Percentiles rank a stretch among this genome's conserved stretches.
These are phyloP conservation scores for Calonectria montana DNA, from an alignment of 2,329 filamentous ascomycete species.

Conservation along the genomic window DNA sequence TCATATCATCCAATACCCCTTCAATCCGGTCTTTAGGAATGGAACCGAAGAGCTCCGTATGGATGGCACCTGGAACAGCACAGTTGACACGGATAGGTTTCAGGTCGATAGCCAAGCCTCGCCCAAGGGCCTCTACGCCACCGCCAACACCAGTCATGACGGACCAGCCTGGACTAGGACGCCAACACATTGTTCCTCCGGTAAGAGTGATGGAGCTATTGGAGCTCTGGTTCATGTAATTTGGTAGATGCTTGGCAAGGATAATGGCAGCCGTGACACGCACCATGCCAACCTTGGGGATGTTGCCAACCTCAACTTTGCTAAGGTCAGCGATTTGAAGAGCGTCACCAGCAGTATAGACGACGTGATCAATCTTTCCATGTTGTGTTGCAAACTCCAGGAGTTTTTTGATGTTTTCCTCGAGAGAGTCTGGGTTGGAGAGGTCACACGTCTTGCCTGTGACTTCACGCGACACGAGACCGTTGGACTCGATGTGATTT, in stretches of 20 bases:
- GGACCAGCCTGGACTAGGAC: conserved; percentile 63
- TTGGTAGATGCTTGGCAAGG: conserved; percentile 60
- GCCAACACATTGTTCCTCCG: conserved; percentile 61
- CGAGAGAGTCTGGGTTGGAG: conserved; percentile 26
- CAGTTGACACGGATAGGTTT: conserved; percentile 73
- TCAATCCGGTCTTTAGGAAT: conserved; percentile 30
- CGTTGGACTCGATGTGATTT: conserved; percentile 44
- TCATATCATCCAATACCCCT: conserved; percentile 23
- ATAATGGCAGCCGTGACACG: conserved; percentile 63
- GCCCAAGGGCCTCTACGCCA: conserved; percentile 63
- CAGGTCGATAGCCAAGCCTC: conserved; percentile 71
- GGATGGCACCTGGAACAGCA: conserved; percentile 65
- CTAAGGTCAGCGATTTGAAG: conserved; percentile 50
- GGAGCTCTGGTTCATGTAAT: conserved; percentile 55
- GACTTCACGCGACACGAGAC: conserved; percentile 47
- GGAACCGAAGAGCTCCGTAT: conserved; percentile 55
- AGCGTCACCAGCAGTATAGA: conserved; percentile 66
- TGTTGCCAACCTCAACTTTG: conserved; percentile 53
- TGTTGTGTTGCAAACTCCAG: conserved; percentile 57
- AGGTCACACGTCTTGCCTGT: conserved; percentile 39
- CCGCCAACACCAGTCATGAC: conserved; percentile 60
- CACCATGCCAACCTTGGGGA: conserved; percentile 57
- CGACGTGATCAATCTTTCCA: conserved; percentile 65
- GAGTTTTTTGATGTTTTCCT: conserved; percentile 61
- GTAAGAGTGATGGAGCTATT: conserved; percentile 67